phyloP scores from a whole-genome alignment of 2,329 filamentous ascomycete species.

The Curvularia lunata region DNA sequence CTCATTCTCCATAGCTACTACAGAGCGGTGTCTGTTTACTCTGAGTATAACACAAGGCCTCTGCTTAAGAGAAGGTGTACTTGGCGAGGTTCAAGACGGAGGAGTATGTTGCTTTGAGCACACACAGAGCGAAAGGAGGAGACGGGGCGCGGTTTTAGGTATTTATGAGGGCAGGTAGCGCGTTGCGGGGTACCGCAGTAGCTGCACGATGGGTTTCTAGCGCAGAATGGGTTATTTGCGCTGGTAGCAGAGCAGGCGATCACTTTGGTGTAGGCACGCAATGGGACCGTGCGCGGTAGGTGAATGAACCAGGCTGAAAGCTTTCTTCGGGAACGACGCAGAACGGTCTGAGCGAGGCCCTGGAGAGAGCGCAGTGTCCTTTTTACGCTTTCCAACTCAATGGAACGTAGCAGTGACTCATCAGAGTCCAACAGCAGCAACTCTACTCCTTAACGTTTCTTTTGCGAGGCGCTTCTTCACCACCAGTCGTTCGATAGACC shows the following conservation, averaged over 20 bases:
- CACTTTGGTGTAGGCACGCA: conserved; percentile 10
- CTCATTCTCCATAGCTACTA: conserved; percentile 25
- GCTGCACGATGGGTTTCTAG: conserved; percentile 5
- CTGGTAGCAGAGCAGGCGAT: conserved; percentile 6
- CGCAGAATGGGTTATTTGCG: conserved; percentile 8
- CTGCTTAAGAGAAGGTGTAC: not conserved
- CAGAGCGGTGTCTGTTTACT: not conserved
- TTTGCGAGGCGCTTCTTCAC: not conserved
- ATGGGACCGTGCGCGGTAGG: conserved; percentile 9
- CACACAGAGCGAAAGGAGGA: not conserved
- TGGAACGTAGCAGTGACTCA: conserved; percentile 21
- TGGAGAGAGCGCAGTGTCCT: conserved; percentile 1
- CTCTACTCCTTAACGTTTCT: conserved; percentile 4
- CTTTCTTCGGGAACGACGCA: not conserved
- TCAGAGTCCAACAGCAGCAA: not conserved
- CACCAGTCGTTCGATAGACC: not conserved
- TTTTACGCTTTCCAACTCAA: conserved; percentile 27
- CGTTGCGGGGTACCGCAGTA: conserved; percentile 3
- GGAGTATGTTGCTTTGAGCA: not conserved
- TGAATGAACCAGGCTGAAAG: not conserved
- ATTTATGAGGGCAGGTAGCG: conserved; percentile 6
- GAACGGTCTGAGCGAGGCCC: not conserved
- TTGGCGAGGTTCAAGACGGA: not conserved
- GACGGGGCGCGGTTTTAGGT: not conserved
- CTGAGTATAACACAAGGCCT: not conserved